A percentile compares a stretch with the other conserved stretches of the same genome.
These are phyloP conservation scores for Phytophthora hybrid DNA, from an alignment of 352 stramenopile species.

Conservation along the genomic window DNA sequence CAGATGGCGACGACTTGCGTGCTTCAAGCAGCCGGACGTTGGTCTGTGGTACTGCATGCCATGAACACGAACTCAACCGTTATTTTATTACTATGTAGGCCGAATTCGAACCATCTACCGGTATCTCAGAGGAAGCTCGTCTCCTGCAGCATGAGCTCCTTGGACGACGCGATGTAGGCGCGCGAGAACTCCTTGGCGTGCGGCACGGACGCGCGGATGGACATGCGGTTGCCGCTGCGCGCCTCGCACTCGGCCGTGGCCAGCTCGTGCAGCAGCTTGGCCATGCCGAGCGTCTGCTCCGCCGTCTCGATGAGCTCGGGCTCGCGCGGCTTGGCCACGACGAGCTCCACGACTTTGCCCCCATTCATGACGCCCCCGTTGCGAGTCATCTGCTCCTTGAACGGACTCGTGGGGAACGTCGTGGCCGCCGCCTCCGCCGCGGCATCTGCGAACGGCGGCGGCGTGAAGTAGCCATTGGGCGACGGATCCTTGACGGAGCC, in stretches of 20 bases:
- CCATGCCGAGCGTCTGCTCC: constrained; percentile 79
- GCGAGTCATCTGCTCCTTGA: constrained; percentile 60
- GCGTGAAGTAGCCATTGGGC: constrained; percentile 30
- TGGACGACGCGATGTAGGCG: constrained; percentile 72
- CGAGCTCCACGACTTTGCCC: constrained; percentile 44
- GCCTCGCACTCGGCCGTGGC: constrained; percentile 75
- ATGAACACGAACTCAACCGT: constrained; percentile 2
- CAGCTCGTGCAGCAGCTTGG: constrained; percentile 78
- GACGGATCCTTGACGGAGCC: constrained; percentile 28
- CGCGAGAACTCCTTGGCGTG: constrained; percentile 75
- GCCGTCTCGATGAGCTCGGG: constrained; percentile 62
- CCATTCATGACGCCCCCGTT: constrained; percentile 62
- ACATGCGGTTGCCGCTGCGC: constrained; percentile 68
- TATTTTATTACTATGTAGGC: not conserved
- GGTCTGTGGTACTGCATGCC: not conserved
- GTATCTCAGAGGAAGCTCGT: constrained; percentile 48
- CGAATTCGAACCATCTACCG: constrained; percentile 6
- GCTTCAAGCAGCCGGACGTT: no score
- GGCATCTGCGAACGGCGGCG: constrained; percentile 22
- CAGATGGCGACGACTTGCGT: not conserved
- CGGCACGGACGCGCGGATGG: constrained; percentile 51
- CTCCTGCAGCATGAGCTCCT: constrained; percentile 77
- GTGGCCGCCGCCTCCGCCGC: constrained; percentile 27
- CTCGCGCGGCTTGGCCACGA: constrained; percentile 48
- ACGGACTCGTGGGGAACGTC: constrained; percentile 46